Evolutionary conservation across 768 basidiomycete genomes (phyloP).

Genomic region (Sistotremastrum niveocremeum): DNA sequence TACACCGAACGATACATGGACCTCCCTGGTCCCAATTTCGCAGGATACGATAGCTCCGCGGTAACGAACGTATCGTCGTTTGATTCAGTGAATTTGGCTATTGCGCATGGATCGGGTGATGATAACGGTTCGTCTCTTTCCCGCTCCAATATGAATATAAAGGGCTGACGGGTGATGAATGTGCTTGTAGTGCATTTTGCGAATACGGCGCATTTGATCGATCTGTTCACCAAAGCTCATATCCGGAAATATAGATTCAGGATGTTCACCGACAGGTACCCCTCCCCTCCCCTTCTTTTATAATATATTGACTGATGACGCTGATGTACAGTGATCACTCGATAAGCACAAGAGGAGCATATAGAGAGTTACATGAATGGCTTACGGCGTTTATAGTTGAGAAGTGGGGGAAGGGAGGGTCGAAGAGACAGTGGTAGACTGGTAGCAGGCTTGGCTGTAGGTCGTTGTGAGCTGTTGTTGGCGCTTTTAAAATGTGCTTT

Average conservation of each 20-base stretch:
- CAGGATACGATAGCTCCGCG: constrained; percentile 82
- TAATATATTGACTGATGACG: constrained; percentile 6
- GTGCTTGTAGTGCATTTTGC: constrained; percentile 64
- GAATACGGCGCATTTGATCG: constrained; percentile 81
- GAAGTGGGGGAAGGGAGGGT: constrained; percentile 83
- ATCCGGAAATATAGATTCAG: constrained; percentile 74
- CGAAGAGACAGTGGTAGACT: not conserved
- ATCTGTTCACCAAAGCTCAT: constrained; percentile 75
- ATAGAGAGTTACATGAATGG: constrained; percentile 77
- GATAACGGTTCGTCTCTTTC: constrained; percentile 43
- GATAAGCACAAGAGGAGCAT: constrained; percentile 61
- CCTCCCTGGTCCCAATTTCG: constrained; percentile 60
- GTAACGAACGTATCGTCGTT: constrained; percentile 85
- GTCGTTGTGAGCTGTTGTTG: no score
- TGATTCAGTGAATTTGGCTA: constrained; percentile 60
- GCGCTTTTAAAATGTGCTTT: no score
- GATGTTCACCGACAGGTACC: constrained; percentile 91
- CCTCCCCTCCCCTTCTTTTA: constrained; percentile 4
- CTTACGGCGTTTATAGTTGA: constrained; percentile 75
- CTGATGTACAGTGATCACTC: constrained; percentile 53
- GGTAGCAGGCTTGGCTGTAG: no score
- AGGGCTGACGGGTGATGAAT: not conserved
- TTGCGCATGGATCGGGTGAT: constrained; percentile 90
- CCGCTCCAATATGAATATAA: not conserved
- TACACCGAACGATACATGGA: constrained; percentile 98